Percentiles rank a stretch among this genome's conserved stretches.
Conservation (phyloP, 2,329 filamentous ascomycete genomes). For the Sordariomycetes sp. region DNA sequence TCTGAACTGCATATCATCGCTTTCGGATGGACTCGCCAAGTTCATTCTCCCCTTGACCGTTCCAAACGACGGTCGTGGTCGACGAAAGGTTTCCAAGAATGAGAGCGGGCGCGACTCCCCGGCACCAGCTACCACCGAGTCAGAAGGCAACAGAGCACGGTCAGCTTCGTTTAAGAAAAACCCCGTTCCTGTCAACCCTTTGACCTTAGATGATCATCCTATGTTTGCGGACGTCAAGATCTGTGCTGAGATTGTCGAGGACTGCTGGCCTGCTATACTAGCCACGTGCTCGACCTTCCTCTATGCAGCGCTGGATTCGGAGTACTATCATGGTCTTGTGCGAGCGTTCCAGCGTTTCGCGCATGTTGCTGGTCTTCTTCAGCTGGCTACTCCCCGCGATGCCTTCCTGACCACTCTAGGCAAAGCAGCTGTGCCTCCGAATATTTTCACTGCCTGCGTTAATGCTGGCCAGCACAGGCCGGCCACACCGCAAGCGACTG, state of each 20-base stretch:
- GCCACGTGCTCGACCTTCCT: constrained; percentile 94
- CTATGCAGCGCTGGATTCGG: constrained; percentile 82
- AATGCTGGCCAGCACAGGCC: constrained; percentile 37
- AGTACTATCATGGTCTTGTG: constrained; percentile 88
- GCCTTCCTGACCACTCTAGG: constrained; percentile 90
- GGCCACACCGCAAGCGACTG: constrained; percentile 30
- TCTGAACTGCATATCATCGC: constrained; percentile 76
- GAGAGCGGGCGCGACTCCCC: constrained; percentile 31
- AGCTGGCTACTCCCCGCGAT: constrained; percentile 78
- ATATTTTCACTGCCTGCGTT: constrained; percentile 54
- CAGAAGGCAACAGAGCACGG: constrained; percentile 30
- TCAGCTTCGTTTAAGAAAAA: constrained; percentile 64
- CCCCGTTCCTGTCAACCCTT: constrained; percentile 74
- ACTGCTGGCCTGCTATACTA: constrained; percentile 92
- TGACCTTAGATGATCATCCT: constrained; percentile 65
- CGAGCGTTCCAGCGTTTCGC: constrained; percentile 91
- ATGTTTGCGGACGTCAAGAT: constrained; percentile 62
- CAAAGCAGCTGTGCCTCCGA: constrained; percentile 85
- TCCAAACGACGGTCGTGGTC: constrained; percentile 53
- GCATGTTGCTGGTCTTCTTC: constrained; percentile 83
- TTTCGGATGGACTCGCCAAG: constrained; percentile 88
- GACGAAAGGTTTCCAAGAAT: constrained; percentile 37
- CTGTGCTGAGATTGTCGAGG: constrained; percentile 75
- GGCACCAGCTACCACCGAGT: constrained; percentile 13
- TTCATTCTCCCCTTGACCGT: constrained; percentile 89